Conservation (phyloP, 2,329 filamentous ascomycete genomes). For the Ophiocordyceps polyrhachis-furcata region DNA sequence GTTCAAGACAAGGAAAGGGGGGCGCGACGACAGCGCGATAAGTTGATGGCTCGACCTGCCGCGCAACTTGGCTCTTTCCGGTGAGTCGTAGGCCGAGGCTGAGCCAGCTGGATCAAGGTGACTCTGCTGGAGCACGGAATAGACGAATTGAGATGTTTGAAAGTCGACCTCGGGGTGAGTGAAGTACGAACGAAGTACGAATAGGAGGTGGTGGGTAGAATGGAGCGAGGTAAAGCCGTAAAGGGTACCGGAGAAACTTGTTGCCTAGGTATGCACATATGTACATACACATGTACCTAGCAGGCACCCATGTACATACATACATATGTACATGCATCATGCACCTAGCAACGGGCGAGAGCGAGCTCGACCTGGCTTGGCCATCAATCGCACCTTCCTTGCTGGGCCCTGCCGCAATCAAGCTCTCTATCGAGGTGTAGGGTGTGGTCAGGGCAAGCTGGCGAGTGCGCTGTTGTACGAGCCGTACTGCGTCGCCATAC, state of each 20-base stretch:
- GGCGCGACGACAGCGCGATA: too few relatives aligned
- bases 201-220: neutral
- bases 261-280: too few relatives aligned
- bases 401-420: neutral
- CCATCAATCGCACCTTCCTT: neutral
- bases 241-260: too few relatives aligned
- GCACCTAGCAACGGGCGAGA: too few relatives aligned
- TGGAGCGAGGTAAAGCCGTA: too few relatives aligned
- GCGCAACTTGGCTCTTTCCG: neutral
- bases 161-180: neutral
- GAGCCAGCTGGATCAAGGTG: neutral
- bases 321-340: too few relatives aligned
- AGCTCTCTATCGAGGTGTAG: neutral
- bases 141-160: neutral
- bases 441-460: neutral
- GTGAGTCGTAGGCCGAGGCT: neutral
- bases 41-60: neutral
- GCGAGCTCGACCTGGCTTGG: neutral
- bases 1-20: too few relatives aligned
- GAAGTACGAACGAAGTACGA: too few relatives aligned
- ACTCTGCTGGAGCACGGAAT: neutral
- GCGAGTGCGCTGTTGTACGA: neutral
- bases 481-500: neutral
- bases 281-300: too few relatives aligned
- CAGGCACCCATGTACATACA: too few relatives aligned